These are phyloP conservation scores for Penicillium waksmanii DNA, from an alignment of 495 filamentous ascomycete species.

Conservation along the genomic window DNA sequence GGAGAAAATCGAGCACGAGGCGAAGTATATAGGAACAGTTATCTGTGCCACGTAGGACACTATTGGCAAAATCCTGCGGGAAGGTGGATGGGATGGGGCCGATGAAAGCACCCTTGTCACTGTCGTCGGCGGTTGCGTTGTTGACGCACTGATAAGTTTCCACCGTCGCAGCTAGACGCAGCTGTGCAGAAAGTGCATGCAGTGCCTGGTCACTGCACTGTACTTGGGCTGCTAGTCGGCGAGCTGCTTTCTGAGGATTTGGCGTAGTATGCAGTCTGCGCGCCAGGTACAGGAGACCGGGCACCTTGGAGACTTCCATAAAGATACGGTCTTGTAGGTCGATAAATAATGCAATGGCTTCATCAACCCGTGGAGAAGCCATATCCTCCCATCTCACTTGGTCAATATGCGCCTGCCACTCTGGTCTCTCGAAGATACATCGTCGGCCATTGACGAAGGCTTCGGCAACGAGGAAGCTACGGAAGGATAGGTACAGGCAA, in stretches of 20 bases:
- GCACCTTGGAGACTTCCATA: conserved; percentile 26
- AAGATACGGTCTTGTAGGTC: conserved; percentile 31
- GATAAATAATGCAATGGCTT: conserved; percentile 24
- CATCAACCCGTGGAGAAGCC: conserved; percentile 17
- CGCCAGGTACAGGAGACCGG: conserved; percentile 22
- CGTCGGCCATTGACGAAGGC: conserved; percentile 25
- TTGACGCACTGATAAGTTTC: conserved; percentile 10
- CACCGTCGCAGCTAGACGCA: conserved; percentile 21
- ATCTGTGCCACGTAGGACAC: conserved; percentile 23
- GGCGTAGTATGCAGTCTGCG: conserved; percentile 11
- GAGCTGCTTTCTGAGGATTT: conserved; percentile 4
- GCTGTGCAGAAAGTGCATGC: conserved; percentile 12
- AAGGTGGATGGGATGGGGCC: conserved; percentile 27
- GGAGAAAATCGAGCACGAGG: conserved; percentile 20
- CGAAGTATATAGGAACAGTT: conserved; percentile 22
- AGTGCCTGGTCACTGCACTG: conserved; percentile 12
- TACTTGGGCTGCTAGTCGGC: conserved; percentile 1
- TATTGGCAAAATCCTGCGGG: conserved; percentile 27
- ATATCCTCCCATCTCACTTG: conserved; percentile 31
- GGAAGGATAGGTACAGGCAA: conserved; percentile 33
- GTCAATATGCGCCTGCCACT: conserved; percentile 35
- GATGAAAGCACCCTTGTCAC: conserved; percentile 15
- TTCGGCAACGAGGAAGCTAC: conserved; percentile 34
- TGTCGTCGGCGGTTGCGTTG: neutral
- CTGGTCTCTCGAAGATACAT: conserved; percentile 32